Base-by-base conservation (phyloP, 2,329 filamentous ascomycete species). In the Aspergillus floridensis region DNA sequence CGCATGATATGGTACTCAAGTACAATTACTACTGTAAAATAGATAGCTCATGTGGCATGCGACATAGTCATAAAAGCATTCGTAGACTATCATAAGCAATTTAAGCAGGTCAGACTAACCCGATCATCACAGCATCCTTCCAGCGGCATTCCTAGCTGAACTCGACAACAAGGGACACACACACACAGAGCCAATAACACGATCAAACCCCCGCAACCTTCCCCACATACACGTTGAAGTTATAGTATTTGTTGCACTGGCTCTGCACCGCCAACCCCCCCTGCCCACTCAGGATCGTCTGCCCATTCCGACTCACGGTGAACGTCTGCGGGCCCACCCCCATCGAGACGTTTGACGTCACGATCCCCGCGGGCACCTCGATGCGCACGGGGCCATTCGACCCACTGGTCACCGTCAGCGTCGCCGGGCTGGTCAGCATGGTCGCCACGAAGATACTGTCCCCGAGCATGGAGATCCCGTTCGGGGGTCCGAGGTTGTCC, bases 211-310 rank as follows among this genome's bases (percentile, higher is more conserved):
- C 38, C 24, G 21, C 11, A 49, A 52, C 16, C 3, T 38, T 24
- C 11, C 72, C 72, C 14, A 72, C 68, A 60, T 72, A 74, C 11
- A 72, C 71, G 63, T 74, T 74, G 57, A 68, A 74, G 31, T 74
- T 74, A 54, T 74, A 74, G 44, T 61, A 61, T 24, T 65, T 58
- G 49, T 71, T 74, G 26, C 26, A 29, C 1, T 53, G 63, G 46
- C 70, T 60, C 41, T 63, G 57, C 31, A 74, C 66, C 6, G 62
- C 60, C 57, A 70, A 38, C 0, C 66, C 62, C 3, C 70, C 70
- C 52, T 59, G 22, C 10, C 62, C 63, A 5, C 22, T 48, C 10
- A 65, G 14, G 35, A 65, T 46, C 19, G 24, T 24, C 35, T 63
- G 49, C 7, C 66, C 66, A 50, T 64, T 59, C 8, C 72, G 65